Base-by-base conservation (phyloP, 257 asterid species). In the Perilla frutescens region DNA sequence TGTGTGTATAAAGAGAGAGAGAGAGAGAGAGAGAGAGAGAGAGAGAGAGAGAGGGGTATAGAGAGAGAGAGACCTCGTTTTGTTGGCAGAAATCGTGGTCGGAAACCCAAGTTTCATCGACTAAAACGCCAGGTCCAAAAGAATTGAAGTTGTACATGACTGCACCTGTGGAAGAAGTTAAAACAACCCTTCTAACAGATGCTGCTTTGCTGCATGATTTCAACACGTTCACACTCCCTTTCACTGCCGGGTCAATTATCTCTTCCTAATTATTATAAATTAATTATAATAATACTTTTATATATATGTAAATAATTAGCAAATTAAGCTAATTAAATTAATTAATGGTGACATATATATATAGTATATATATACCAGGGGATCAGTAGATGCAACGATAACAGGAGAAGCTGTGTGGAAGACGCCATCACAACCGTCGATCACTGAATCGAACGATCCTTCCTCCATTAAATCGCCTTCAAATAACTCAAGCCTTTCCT, bases 381-480 rank as follows among this genome's bases (percentile, higher is more conserved):
- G 93, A 14, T 84, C 66, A 10, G 45, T 57, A 1, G 11, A 57
- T 26, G 57, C 36, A 7, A 32, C 40, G 31, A 41, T 44, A 77
- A 79, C 83, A 1, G 90, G 93, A 1, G 90, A 85, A 8, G 90
- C 90, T 2, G 86, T 79, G 48, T 87, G 93, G 40, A 87, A 87
- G 60, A 85, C 89, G 5, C 83, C 81, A 14, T 80, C 80, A 65
- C 90, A 88, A 11, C 89, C 93, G 50, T 84, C 80, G 41, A 88
- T 36, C 1, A 77, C 61, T 1, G 26, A 20, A 1, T 20, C 26
- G 26, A 20, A 20, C 26, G 26, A 20, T 20, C 26, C 26, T 20
- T 20, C 26, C 26, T 20, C 26, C 26, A 20, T 20, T 1, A 20
- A 20, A 61, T 84, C 56, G 8, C 87, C 86, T 55, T 79, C 68